A percentile compares a stretch with the other conserved stretches of the same genome.
These are phyloP conservation scores for Diplodia intermedia DNA, from an alignment of 2,329 filamentous ascomycete species.

Conservation along the genomic window DNA sequence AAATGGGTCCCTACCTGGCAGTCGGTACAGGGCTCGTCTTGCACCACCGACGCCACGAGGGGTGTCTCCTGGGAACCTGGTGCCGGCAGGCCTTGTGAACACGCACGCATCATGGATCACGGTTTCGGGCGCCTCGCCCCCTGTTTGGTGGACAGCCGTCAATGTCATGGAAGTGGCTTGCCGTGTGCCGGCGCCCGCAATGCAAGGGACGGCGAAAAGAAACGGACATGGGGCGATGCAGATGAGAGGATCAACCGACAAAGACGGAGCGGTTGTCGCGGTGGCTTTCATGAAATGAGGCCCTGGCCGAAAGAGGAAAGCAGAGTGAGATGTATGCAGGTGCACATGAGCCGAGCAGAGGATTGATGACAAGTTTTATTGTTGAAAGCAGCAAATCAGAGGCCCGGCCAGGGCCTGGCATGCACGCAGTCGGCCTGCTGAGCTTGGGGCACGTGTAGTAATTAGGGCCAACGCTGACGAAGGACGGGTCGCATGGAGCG, in stretches of 20 bases:
- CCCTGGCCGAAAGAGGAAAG: constrained; percentile 11
- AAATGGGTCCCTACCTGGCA: constrained; percentile 11
- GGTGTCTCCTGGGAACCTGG: not conserved
- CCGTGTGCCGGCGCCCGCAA: constrained; percentile 5
- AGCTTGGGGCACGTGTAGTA: constrained; percentile 13
- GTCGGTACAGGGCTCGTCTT: constrained; percentile 9
- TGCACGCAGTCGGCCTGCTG: not conserved
- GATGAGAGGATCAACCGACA: not conserved
- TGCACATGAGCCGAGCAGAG: constrained; percentile 17
- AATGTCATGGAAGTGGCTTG: constrained; percentile 14
- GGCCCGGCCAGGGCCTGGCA: not conserved
- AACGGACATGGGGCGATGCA: not conserved
- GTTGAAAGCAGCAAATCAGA: not conserved
- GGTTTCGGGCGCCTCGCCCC: not conserved
- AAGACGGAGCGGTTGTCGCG: not conserved
- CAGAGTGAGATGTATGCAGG: constrained; percentile 11
- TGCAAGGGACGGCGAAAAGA: constrained; percentile 20
- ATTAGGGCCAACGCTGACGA: not conserved
- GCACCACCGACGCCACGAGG: constrained; percentile 14
- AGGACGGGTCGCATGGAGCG: constrained; percentile 13
- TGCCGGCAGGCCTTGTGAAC: not conserved
- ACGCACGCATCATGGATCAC: constrained; percentile 9
- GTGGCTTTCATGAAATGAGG: constrained; percentile 28
- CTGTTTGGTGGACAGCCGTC: not conserved
- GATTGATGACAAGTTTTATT: not conserved